Base-by-base conservation (phyloP, 495 filamentous ascomycete genomes). In the Entonaema liquescens region DNA sequence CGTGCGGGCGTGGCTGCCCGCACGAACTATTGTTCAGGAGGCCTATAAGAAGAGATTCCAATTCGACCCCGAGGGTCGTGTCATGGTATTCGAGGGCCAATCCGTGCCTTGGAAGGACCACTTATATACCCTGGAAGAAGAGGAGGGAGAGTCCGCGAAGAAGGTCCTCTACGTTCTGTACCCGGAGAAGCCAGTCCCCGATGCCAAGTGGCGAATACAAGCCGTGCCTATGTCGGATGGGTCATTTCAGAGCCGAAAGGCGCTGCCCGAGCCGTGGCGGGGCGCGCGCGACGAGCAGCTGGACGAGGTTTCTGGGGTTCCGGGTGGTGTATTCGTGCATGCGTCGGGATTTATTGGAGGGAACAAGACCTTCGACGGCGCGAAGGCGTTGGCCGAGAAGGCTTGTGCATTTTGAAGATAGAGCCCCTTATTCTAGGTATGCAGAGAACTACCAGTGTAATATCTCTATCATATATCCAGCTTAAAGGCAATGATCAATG, bases 271-370 rank as follows among this genome's bases (percentile, higher is more conserved):
- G 79, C 83, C 86, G 17, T 99, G 95, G 95, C 89, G 94, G 56
- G 95, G 96, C 1, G 85, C 95, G 56, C 86, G 96, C 21, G 95
- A 98, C 76, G 89, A 91, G 72, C 86, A 93, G 76, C 81, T 99
- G 63, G 91, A 93, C 76, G 82, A 87, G 62, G 84, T 96, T 6
- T 80, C 87, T 35, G 93, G 93, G 0, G 83, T 95, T 4, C 81
- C 82, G 28, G 95, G 95, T 5, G 88, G 92, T 40, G 89, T 98
- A 23, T 99, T 99, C 77, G 91, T 97, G 59, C 95, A 99, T 73
- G 94, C 95, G 7, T 90, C 89, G 59, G 96, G 95, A 4, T 99
- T 99, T 78, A 97, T 98, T 78, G 95, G 96, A 17, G 95, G 95
- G 2, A 96, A 97, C 77, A 89, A 90, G 83, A 95, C 90, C 0